Base-by-base conservation (phyloP, 805 yeast species). In the Vanderwaltozyma yarrowii region DNA sequence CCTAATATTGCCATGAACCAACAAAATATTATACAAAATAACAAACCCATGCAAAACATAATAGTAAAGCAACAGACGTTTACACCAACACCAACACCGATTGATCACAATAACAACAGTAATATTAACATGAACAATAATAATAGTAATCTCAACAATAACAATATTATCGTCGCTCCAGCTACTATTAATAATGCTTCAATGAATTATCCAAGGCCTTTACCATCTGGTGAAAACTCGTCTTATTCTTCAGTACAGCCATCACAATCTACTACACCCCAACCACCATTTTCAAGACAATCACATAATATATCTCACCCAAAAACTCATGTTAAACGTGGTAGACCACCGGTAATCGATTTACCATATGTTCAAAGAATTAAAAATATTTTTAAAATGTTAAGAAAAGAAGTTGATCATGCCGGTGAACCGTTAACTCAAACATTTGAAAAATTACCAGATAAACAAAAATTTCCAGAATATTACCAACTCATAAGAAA, bases 361-460 rank as follows among this genome's bases (percentile, higher is more conserved):
- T 39, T 57, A 19, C 63, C 63, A 7, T 88, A 80, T 59, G 96
- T 92, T 61, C 86, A 86, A 53, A 71, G 96, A 45, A 87, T 89
- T 57, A 88, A 89, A 59, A 78, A 84, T 47, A 78, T 92, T 28
- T 65, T 92, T 67, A 76, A 94, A 55, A 78, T 76, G 36, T 66
- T 92, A 53, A 82, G 87, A 51, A 84, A 82, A 53, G 78, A 80
- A 40, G 73, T 76, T 35, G 77, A 73, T 49, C 66, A 67, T 3
- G 66, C 67, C 34, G 70, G 70, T 12, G 66, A 69, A 17, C 65
- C 73, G 23, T 61, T 83, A 29, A 73, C 80, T n/a, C 53, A 66
- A 16, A 74, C 75, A 45, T 87, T 88, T 62, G 96, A 88, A 46
- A 76, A 77, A 55, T 65, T 88, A 34, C 96, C 96, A 1, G 88